Percentiles rank a stretch among this genome's conserved stretches.
Evolutionary conservation across 1,284 basidiomycete genomes (phyloP).

Genomic region (Blastosporella zonata): DNA sequence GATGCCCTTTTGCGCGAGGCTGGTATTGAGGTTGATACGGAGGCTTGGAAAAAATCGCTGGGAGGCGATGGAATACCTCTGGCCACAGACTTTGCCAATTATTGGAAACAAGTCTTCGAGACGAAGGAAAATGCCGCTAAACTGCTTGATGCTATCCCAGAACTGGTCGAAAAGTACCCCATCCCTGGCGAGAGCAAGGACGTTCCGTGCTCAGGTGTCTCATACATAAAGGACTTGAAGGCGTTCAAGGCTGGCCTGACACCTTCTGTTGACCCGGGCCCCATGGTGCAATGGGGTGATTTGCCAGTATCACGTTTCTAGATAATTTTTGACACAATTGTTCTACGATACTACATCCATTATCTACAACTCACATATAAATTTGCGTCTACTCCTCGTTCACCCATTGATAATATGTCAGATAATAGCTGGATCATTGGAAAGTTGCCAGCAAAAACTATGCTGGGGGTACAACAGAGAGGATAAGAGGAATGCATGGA

Average conservation of each 20-base stretch:
- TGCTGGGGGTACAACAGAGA: constrained; percentile 9
- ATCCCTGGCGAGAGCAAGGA: constrained; percentile 48
- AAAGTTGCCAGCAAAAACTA: constrained; percentile 1
- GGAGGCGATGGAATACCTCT: constrained; percentile 37
- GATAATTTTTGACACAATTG: neutral
- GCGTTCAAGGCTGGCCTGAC: constrained; percentile 66
- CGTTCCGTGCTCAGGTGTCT: constrained; percentile 47
- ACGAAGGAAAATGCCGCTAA: constrained; percentile 30
- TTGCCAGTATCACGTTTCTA: constrained; percentile 48
- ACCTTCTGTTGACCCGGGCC: constrained; percentile 50
- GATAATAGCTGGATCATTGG: neutral
- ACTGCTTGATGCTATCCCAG: constrained; percentile 51
- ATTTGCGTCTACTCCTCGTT: neutral
- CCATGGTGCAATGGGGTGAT: constrained; percentile 68
- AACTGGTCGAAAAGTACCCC: constrained; percentile 52
- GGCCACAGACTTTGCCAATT: constrained; percentile 40
- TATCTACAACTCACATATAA: neutral
- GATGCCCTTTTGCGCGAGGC: constrained; percentile 50
- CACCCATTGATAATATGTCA: neutral
- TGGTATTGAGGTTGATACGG: constrained; percentile 51
- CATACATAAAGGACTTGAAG: constrained; percentile 67
- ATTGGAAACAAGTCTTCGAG: constrained; percentile 37
- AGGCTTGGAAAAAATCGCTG: constrained; percentile 57
- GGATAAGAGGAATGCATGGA: neutral
- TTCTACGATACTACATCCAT: neutral